Base-by-base conservation (phyloP, 2,329 filamentous ascomycete genomes). In the Conoideocrella luteorostrata region DNA sequence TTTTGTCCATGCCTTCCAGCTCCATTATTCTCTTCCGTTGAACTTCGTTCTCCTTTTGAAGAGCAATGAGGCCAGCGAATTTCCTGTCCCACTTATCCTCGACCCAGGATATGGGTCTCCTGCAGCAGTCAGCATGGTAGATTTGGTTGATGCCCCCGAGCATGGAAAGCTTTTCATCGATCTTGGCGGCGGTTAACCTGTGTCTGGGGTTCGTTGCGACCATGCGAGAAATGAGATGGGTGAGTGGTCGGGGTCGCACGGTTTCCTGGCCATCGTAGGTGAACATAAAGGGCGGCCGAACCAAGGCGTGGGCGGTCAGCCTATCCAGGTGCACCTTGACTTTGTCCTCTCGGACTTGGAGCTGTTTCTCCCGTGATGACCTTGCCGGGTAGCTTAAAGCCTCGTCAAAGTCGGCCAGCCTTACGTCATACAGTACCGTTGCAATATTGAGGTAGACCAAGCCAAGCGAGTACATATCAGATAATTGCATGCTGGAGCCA, bases 401-500 rank as follows among this genome's bases (percentile, higher is more conserved):
- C 10, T 61, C 56, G 15, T 72, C 64, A 47, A 69, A 71, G 9
- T 65, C 61, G 13, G 56, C 53, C 12, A 69, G 49, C 2, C 62
- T 57, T 9, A 57, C 63, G 26, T 66, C 59, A 49, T 72, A 70
- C 1, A 74, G 51, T 2, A 70, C 57, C 1, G 68, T 69, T 3
- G 68, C 62, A 13, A 73, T 64, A 47, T 65, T 69, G 6, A 73
- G 54, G 39, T 68, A 67, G 1, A 74, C 64, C 3, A 72, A 56
- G 0, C 71, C 71, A 3, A 74, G 62, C 2, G 69, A 71, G 49
- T 70, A 74, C 5, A 74, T 63, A 47, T 74, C 71, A 5, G 69
- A 70, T 2, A 66, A 57, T 46, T 69, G 64, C 68, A 72, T 71
- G 33, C 67, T 70, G 29, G 64, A 62, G 12, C 62, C 56, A 15